These are phyloP conservation scores for Globisporangium canariense DNA, from an alignment of 352 stramenopile species.

Conservation along the genomic window DNA sequence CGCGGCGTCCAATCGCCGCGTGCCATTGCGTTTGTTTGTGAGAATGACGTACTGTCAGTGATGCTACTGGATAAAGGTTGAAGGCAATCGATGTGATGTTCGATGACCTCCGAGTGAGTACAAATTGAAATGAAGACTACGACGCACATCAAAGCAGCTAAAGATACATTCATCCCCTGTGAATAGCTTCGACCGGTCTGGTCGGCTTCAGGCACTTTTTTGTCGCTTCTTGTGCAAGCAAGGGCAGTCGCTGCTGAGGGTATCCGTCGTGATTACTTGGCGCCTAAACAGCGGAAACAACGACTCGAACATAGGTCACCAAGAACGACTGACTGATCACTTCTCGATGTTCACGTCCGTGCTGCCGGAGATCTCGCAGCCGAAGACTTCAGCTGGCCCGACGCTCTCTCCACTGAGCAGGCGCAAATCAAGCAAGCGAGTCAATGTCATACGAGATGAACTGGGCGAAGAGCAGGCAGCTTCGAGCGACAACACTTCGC, in stretches of 20 bases:
- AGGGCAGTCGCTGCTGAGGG: background rate
- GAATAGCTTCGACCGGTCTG: background rate
- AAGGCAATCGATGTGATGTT: background rate
- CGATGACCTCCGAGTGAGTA: background rate
- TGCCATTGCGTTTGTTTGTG: background rate
- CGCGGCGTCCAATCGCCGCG: constrained; percentile 1
- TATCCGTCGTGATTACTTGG: background rate
- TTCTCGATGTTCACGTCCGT: constrained; percentile 20
- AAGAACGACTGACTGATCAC: background rate
- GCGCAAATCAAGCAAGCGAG: constrained; percentile 3
- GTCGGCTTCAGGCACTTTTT: too few relatives aligned
- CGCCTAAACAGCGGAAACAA: background rate
- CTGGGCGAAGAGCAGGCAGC: background rate
- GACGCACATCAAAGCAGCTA: background rate
- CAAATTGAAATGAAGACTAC: background rate
- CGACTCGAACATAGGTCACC: background rate
- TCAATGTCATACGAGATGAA: background rate
- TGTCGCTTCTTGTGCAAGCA: background rate
- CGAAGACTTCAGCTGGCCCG: background rate
- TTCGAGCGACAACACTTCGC: background rate
- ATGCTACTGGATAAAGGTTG: background rate
- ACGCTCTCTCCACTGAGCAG: background rate
- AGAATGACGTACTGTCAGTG: background rate
- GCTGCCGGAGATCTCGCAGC: constrained; percentile 24
- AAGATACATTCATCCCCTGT: background rate